Conservation (phyloP, 2,329 filamentous ascomycete species). For the Thielaviopsis ethacetica region DNA sequence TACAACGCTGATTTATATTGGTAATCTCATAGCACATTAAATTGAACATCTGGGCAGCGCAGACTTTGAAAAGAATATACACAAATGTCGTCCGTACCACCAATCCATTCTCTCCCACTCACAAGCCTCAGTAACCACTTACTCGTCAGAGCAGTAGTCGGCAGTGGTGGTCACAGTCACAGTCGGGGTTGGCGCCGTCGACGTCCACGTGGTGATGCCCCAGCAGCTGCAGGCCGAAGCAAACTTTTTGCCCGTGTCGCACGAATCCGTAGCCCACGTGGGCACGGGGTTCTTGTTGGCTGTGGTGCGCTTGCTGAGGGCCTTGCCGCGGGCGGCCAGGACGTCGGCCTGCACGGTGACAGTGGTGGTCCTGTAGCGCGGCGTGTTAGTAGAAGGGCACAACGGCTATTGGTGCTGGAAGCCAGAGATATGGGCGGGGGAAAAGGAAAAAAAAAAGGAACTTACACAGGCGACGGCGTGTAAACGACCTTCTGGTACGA, state of each 20-base stretch:
- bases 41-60: neutral
- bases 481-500: conserved; percentile 25
- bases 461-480: conserved; percentile 25
- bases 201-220: conserved; percentile 24
- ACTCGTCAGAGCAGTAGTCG: conserved; percentile 24
- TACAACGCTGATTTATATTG: neutral
- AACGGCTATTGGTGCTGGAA: neutral
- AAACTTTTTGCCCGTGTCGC: conserved; percentile 19
- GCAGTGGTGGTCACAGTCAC: conserved; percentile 25
- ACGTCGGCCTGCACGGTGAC: conserved; percentile 22
- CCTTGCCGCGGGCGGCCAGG: conserved; percentile 18
- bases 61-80: neutral
- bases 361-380: conserved; percentile 19
- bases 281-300: conserved; percentile 21
- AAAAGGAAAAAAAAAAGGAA: too few relatives aligned
- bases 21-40: neutral
- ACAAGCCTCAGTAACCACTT: neutral
- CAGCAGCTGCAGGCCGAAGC: conserved; percentile 29
- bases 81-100: neutral
- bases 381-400: neutral
- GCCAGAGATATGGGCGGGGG: too few relatives aligned
- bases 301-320: conserved; percentile 17
- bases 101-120: neutral
- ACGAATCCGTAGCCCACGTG: conserved; percentile 25
- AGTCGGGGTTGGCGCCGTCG: conserved; percentile 24